Evolutionary conservation across 129 eudicot species (phyloP).

Genomic region (Flaveria sonorensis): DNA sequence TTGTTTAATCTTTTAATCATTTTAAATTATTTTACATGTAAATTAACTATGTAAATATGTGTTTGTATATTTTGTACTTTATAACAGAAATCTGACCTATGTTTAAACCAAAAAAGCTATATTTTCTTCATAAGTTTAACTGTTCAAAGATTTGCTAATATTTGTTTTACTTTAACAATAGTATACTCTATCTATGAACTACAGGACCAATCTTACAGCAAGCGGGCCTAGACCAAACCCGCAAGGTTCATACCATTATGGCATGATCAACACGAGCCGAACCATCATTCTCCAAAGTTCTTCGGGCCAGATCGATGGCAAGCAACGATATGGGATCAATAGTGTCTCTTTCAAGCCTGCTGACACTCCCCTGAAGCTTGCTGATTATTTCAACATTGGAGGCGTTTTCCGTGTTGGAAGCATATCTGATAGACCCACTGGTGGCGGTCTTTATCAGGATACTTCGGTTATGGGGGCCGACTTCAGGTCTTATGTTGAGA

Average conservation of each 20-base stretch:
- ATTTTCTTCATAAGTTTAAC: background rate
- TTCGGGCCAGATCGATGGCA: constrained; percentile 44
- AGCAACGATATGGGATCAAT: constrained; percentile 51
- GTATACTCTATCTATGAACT: background rate
- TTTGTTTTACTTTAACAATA: background rate
- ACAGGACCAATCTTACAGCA: constrained; percentile 58
- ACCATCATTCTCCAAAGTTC: constrained; percentile 50
- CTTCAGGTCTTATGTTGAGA: constrained; percentile 71
- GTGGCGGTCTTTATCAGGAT: constrained; percentile 65
- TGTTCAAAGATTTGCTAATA: background rate
- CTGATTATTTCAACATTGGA: constrained; percentile 66
- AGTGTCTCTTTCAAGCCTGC: constrained; percentile 49
- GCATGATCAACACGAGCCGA: constrained; percentile 41
- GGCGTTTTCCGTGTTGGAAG: constrained; percentile 89
- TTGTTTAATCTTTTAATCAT: background rate
- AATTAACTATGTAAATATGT: background rate
- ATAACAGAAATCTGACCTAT: background rate
- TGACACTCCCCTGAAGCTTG: constrained; percentile 51
- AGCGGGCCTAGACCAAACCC: constrained; percentile 64
- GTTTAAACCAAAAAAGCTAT: background rate
- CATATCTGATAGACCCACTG: constrained; percentile 63
- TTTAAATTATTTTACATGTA: background rate
- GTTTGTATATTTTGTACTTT: background rate
- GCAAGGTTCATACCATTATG: constrained; percentile 63
- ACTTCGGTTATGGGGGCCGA: constrained; percentile 83